Conservation (phyloP, 2,329 filamentous ascomycete species). For the Sclerotinia nivalis region DNA sequence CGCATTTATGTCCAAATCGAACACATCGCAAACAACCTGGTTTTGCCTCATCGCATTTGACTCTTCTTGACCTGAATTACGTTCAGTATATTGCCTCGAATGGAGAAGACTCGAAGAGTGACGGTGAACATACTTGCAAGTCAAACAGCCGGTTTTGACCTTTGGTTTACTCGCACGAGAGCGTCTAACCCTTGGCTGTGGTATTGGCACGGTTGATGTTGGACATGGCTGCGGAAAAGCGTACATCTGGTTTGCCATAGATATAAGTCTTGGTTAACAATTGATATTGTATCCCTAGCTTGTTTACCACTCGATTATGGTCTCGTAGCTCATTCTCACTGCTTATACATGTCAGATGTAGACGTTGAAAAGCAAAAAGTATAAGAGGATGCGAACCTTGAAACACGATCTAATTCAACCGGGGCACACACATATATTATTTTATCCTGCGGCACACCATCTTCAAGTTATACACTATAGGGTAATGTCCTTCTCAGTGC, state of each 20-base stretch:
- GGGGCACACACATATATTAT: conserved; percentile 11
- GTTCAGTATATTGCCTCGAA: conserved; percentile 4
- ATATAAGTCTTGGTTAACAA: background rate
- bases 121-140: conserved; percentile 39
- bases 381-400: background rate
- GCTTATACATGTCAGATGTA: conserved; percentile 1
- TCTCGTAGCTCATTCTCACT: background rate
- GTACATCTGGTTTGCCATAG: conserved; percentile 15
- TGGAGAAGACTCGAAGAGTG: background rate
- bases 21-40: conserved; percentile 38
- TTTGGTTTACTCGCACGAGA: conserved; percentile 39
- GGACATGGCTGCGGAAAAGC: conserved; percentile 7
- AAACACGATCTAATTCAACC: conserved; percentile 4
- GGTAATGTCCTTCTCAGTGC: background rate
- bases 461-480: conserved; percentile 11
- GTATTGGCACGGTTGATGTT: background rate
- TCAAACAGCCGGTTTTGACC: conserved; percentile 40
- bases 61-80: conserved; percentile 35
- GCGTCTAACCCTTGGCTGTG: conserved; percentile 16
- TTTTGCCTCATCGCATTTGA: conserved; percentile 42
- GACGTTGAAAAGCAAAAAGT: background rate
- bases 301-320: background rate
- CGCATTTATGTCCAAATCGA: conserved; percentile 39
- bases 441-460: conserved; percentile 4
- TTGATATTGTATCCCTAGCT: background rate